Conservation (phyloP, 345 rosid genomes). For the Murraya paniculata region DNA sequence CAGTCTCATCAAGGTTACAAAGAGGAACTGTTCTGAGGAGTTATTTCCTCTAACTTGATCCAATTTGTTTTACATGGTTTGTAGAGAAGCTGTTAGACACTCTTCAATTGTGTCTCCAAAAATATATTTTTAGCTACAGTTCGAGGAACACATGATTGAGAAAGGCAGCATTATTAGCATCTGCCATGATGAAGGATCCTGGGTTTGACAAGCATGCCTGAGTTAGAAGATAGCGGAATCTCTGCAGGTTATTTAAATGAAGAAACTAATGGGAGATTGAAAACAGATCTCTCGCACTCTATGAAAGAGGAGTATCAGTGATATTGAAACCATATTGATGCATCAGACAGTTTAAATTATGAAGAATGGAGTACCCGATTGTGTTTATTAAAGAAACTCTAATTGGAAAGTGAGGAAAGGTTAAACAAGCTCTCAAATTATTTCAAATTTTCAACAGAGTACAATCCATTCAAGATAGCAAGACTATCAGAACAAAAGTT, state of each 20-base stretch:
- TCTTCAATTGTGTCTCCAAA: neutral
- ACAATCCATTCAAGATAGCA: neutral
- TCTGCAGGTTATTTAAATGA: neutral
- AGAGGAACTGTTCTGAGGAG: neutral
- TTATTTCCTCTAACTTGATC: neutral
- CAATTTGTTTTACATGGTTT: too few species aligned
- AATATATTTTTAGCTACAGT: neutral
- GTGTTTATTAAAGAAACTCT: neutral
- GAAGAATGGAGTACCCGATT: neutral
- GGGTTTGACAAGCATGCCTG: neutral
- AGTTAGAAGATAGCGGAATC: neutral
- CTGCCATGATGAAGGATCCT: neutral
- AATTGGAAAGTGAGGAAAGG: neutral
- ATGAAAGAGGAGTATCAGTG: neutral
- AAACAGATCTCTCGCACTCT: neutral
- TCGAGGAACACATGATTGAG: neutral
- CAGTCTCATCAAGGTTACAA: neutral
- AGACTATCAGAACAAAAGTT: neutral
- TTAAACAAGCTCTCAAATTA: neutral
- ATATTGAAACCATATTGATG: neutral
- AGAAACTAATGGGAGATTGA: neutral
- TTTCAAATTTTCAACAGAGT: neutral
- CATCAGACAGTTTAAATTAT: neutral
- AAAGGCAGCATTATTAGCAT: neutral
- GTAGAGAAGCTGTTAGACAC: neutral